Evolutionary conservation across 1,139 yeast genomes (phyloP), one percentile per base, ranked within the genome.

Genomic region (Suhomyces choctaworum): DNA sequence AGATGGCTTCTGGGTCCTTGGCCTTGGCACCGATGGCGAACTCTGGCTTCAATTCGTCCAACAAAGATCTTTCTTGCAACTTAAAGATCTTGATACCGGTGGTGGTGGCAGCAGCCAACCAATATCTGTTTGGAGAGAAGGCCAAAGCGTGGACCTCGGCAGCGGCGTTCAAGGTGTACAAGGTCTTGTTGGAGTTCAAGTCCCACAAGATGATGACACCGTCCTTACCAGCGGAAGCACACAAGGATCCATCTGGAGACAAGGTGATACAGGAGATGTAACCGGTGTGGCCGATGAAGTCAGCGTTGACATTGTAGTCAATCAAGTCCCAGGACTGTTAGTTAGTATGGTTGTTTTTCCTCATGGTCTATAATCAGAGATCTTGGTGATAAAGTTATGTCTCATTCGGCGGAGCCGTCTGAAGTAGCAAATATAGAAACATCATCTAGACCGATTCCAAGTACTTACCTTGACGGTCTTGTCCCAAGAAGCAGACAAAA

Each of bases 71-170:
- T 78, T 87, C 92, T 78, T 89, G 95, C 71, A 92, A 84, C 83
- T 90, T 89, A 88, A 82, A 92, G 81, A 94, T 85, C 89, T 89
- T 90, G 79, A 94, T 88, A 66, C 97, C 94, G 57, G 96, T 76
- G 56, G 96, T 78, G 62, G 99, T 92, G 66, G 98, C 98, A 76
- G 97, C 98, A 70, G 96, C 94, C 73, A 94, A 87, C 98, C 98
- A 92, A 94, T 88, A 94, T 85, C 98, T 90, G 95, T 88, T 87
- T 76, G 99, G 98, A 70, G 98, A 90, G 96, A 92, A 94, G 63
- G 97, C 95, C 69, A 92, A 83, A 68, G 97, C 94, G 75, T 87
- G 88, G 60, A 94, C 92, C 80, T 92, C 98, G 66, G 92, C 94
- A 70, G 94, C 88, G 58, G 96, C 94, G 63, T 80, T 78, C 72